Base-by-base conservation (phyloP, 164 flowering plant genomes). In the Liriodendron chinense region DNA sequence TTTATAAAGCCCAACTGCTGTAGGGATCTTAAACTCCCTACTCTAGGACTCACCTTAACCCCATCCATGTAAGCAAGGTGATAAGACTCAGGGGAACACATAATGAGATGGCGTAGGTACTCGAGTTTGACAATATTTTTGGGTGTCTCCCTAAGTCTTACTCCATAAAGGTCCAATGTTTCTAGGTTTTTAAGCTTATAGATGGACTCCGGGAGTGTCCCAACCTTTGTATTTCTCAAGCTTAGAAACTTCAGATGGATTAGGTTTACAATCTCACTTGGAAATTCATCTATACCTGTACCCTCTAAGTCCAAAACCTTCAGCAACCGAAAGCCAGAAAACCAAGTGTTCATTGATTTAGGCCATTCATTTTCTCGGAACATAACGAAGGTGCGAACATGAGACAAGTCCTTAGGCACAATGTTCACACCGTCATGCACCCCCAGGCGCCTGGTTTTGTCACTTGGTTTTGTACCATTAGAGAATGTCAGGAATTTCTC, bases 321-420 rank as follows among this genome's bases (percentile, higher is more conserved):
- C 56, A 75, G 22, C 7, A 75, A 66, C 59, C 43, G 23, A 48
- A 69, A 75, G n/a, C n/a, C n/a, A n/a, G n/a, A n/a, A n/a, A n/a
- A n/a, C n/a, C n/a, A n/a, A n/a, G n/a, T n/a, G n/a, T n/a, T n/a
- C n/a, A n/a, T n/a, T n/a, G n/a, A n/a, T n/a, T n/a, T n/a, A n/a
- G n/a, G n/a, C n/a, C n/a, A 16, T 28, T 72, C 20, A 72, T 78
- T 24, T 77, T n/a, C 64, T 20, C 69, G 49, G 57, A 80, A 78
- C 12, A 83, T 76, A 57, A 83, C 77, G 26, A 83, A 72, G n/a
- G 87, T 74, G 50, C 87, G 86, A 62, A 83, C 82, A 48, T 62
- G 66, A 14, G 76, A 73, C 69, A 47, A n/a, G n/a, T n/a, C n/a
- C 56, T 43, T 22, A 73, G 47, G n/a, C n/a, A n/a, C 74, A 72